Percentiles rank a stretch among this genome's conserved stretches.
These are phyloP conservation scores for Phialemoniopsis sp. DNA, from an alignment of 2,329 filamentous ascomycete species.

Conservation along the genomic window DNA sequence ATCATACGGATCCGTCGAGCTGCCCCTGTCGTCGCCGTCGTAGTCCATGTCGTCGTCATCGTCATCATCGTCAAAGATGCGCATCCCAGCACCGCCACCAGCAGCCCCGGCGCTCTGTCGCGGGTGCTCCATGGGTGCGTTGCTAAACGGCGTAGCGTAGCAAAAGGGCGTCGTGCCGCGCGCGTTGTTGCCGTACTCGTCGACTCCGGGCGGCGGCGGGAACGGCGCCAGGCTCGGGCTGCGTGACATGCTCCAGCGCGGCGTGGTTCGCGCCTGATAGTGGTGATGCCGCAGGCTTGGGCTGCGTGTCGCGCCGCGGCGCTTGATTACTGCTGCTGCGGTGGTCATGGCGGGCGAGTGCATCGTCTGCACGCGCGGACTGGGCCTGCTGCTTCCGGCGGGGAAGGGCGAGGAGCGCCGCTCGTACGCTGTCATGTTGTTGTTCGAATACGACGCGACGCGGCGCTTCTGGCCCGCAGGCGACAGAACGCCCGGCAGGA, in stretches of 20 bases:
- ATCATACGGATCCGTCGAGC: conserved; percentile 17
- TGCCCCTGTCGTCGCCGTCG: conserved; percentile 16
- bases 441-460: conserved; percentile 33
- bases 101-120: conserved; percentile 2
- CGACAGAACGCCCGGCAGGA: conserved; percentile 29
- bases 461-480: conserved; percentile 36
- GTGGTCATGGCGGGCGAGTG: conserved; percentile 31
- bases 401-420: conserved; percentile 31
- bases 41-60: conserved; percentile 20
- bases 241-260: conserved; percentile 43
- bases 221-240: conserved; percentile 26
- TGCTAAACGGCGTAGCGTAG: conserved; percentile 75
- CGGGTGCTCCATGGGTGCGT: conserved; percentile 43
- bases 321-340: conserved; percentile 14
- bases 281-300: conserved; percentile 46
- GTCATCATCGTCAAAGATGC: conserved; percentile 16
- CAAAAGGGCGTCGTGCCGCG: conserved; percentile 55
- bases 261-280: conserved; percentile 50
- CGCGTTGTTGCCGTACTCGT: conserved; percentile 26
- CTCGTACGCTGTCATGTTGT: conserved; percentile 20
- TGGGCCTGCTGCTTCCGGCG: conserved; percentile 13
- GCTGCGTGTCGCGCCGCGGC: conserved; percentile 41
- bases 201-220: conserved; percentile 26
- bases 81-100: conserved; percentile 7
- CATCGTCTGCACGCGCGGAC: conserved; percentile 19